Conservation (phyloP, 2,329 filamentous ascomycete genomes). For the Colletotrichum cordylinicola region DNA sequence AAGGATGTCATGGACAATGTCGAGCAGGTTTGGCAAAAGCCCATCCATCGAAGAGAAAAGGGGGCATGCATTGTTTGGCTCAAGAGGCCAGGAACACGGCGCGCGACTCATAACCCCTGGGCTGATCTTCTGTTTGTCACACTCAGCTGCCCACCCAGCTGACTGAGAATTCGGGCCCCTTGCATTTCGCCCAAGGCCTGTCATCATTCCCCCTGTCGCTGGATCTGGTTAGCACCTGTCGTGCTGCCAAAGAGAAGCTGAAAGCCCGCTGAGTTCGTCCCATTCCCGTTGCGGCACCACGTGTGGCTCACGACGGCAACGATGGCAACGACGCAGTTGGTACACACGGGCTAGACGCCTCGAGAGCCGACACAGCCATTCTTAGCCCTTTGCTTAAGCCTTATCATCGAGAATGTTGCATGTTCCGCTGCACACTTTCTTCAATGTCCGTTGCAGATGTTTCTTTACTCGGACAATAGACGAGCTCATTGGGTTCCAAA, state of each 20-base stretch:
- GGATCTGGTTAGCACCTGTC: not conserved
- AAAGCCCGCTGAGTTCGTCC: not conserved
- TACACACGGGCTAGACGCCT: not conserved
- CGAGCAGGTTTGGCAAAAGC: not conserved
- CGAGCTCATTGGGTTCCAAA: not conserved
- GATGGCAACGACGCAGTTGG: not conserved
- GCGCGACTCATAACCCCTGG: not conserved
- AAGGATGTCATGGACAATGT: not conserved
- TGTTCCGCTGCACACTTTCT: not conserved
- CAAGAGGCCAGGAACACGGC: not conserved
- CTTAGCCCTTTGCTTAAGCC: not conserved
- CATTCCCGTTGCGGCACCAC: not conserved
- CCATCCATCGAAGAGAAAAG: not conserved
- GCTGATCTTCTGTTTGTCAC: not conserved
- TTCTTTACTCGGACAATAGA: not conserved
- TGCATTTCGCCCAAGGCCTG: not conserved
- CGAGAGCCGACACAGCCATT: not conserved
- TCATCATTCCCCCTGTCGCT: not conserved
- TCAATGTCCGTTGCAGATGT: not conserved
- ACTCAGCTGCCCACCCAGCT: not conserved
- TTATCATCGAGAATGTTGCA: not conserved
- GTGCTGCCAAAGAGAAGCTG: not conserved
- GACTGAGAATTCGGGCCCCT: not conserved
- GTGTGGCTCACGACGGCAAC: not conserved
- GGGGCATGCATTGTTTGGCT: not conserved